phyloP scores from a whole-genome alignment of 2,329 filamentous ascomycete species.

The Colletotrichum horii region DNA sequence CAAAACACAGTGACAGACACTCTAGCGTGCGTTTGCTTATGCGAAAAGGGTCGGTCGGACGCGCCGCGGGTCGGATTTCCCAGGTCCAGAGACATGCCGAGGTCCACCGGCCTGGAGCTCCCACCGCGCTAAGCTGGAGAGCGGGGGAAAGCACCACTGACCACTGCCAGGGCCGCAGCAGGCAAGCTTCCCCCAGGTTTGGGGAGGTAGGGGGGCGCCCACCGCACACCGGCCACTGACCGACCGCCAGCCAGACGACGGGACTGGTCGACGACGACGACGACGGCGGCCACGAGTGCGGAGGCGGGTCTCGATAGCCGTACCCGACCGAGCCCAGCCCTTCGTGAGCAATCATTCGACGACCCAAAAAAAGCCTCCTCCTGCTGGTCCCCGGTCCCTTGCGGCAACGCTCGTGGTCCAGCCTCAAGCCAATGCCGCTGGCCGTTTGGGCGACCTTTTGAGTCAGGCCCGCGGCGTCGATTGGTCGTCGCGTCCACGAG shows the following conservation, averaged over 20 bases:
- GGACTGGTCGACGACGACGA: neutral
- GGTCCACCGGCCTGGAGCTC: constrained; percentile 12
- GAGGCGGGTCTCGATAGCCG: constrained; percentile 2
- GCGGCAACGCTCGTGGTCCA: neutral
- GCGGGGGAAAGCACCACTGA: neutral
- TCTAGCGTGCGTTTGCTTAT: neutral
- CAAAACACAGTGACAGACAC: neutral
- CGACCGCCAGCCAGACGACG: neutral
- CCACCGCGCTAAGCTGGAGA: neutral
- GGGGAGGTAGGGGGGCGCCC: neutral
- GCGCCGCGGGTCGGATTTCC: neutral
- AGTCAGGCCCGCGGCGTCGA: neutral
- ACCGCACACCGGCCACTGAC: neutral
- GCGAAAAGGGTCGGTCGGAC: neutral
- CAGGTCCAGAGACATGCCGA: constrained; percentile 16
- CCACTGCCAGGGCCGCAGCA: neutral
- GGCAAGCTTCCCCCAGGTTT: neutral
- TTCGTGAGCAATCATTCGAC: neutral
- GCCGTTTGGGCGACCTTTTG: neutral
- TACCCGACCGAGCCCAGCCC: constrained; percentile 4
- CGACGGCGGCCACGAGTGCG: neutral
- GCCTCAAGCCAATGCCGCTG: neutral
- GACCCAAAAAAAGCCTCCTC: neutral
- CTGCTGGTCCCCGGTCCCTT: neutral
- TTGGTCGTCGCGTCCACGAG: neutral